Evolutionary conservation across 306 rosid species (phyloP).

Genomic region (Vigna angularis): DNA sequence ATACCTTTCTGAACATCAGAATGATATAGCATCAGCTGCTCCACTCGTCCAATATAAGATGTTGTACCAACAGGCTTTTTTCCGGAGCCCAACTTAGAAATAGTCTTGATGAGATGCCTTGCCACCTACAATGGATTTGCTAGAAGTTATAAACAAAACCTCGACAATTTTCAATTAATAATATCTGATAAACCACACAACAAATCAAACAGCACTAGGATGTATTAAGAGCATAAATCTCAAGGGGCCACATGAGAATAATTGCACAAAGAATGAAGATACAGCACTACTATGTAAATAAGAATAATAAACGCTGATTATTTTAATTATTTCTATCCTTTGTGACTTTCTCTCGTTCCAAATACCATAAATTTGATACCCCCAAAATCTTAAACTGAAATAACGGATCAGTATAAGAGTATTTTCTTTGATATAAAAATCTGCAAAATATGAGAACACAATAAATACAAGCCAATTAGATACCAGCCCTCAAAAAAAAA

Average conservation of each 20-base stretch:
- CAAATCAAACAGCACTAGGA: conserved; percentile 20
- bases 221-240: conserved; percentile 6
- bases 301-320: conserved; percentile 12
- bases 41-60: conserved; percentile 75
- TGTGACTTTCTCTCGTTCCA: conserved; percentile 17
- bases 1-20: conserved; percentile 74
- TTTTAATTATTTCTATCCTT: conserved; percentile 22
- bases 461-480: conserved; percentile 32
- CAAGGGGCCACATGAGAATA: conserved; percentile 28
- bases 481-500: conserved; percentile 13
- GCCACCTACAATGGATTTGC: conserved; percentile 70
- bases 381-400: conserved; percentile 23
- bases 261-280: conserved; percentile 30
- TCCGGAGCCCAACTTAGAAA: conserved; percentile 81
- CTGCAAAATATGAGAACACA: conserved; percentile 14
- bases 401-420: not conserved
- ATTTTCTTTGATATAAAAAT: conserved; percentile 14
- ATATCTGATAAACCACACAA: conserved; percentile 29
- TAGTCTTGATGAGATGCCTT: conserved; percentile 88
- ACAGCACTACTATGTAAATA: not conserved
- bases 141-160: conserved; percentile 33
- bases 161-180: conserved; percentile 22
- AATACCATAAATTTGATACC: conserved; percentile 30
- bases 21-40: conserved; percentile 67
- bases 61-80: conserved; percentile 89